These are phyloP conservation scores for Sphaceloma murrayae DNA, from an alignment of 2,329 filamentous ascomycete species.

Conservation along the genomic window DNA sequence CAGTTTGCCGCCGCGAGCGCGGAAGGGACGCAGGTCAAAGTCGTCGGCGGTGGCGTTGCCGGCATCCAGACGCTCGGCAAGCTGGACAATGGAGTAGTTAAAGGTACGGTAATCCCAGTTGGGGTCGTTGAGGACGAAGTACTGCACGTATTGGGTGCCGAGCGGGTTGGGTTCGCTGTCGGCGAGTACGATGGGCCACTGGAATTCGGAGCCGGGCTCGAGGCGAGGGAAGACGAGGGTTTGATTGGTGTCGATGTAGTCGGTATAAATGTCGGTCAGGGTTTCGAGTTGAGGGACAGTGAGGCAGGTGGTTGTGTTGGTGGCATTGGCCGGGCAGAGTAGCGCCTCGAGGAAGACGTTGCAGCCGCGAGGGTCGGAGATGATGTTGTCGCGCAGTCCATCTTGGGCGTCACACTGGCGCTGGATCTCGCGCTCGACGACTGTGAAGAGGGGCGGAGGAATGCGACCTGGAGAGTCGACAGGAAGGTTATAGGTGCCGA, in stretches of 20 bases:
- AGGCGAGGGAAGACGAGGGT: slow-evolving; percentile 36
- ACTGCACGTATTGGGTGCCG: slow-evolving; percentile 33
- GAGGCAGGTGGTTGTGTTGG: slow-evolving; percentile 32
- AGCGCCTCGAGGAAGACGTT: slow-evolving; percentile 36
- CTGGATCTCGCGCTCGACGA: slow-evolving; percentile 38
- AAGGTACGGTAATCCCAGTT: slow-evolving; percentile 33
- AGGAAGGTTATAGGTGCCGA: slow-evolving; percentile 42
- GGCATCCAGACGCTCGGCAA: slow-evolving; percentile 36
- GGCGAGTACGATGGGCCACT: slow-evolving; percentile 31
- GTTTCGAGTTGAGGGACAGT: slow-evolving; percentile 37
- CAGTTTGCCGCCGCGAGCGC: slow-evolving; percentile 34
- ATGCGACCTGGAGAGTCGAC: slow-evolving; percentile 38
- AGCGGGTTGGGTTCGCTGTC: slow-evolving; percentile 30
- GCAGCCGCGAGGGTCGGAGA: slow-evolving; percentile 41
- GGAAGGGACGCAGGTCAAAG: slow-evolving; percentile 41
- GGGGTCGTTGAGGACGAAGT: slow-evolving; percentile 35
- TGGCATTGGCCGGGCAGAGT: slow-evolving; percentile 28
- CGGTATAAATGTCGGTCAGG: slow-evolving; percentile 35
- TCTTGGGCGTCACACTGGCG: slow-evolving; percentile 45
- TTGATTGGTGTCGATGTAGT: slow-evolving; percentile 34
- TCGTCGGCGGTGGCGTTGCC: slow-evolving; percentile 42
- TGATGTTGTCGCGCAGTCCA: slow-evolving; percentile 42
- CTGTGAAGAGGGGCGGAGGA: slow-evolving; percentile 34
- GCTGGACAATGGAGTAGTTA: slow-evolving; percentile 32
- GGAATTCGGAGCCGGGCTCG: slow-evolving; percentile 31